Percentiles rank a stretch among this genome's conserved stretches.
Evolutionary conservation across 2,329 filamentous ascomycete species (phyloP).

Genomic region (Aspergillus brunneoviolaceus): DNA sequence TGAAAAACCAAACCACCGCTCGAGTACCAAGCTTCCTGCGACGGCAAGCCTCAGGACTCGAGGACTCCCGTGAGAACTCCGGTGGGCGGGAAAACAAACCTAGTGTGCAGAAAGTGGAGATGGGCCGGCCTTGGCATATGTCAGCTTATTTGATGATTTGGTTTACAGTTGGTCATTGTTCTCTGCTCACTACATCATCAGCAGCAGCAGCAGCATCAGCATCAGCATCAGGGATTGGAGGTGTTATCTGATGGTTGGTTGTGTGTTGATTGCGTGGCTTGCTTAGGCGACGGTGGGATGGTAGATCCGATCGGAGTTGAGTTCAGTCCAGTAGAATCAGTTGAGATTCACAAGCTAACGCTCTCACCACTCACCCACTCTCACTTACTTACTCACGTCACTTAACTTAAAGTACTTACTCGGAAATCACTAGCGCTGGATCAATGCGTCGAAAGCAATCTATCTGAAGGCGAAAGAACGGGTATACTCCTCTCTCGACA

Average conservation of each 20-base stretch:
- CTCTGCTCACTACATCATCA: neutral
- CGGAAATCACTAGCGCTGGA: neutral
- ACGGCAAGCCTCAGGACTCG: neutral
- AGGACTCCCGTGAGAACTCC: neutral
- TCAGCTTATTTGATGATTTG: neutral
- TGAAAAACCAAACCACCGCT: neutral
- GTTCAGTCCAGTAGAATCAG: too few relatives aligned
- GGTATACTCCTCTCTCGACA: neutral
- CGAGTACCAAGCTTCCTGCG: slow-evolving; percentile 7
- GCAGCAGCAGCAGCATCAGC: too few relatives aligned
- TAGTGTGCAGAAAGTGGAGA: slow-evolving; percentile 7
- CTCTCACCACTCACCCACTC: too few relatives aligned
- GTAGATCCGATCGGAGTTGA: too few relatives aligned
- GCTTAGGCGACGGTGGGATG: too few relatives aligned
- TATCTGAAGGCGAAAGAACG: neutral
- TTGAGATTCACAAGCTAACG: too few relatives aligned
- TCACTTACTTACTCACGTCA: too few relatives aligned
- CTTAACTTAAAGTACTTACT: neutral
- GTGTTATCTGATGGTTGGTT: too few relatives aligned
- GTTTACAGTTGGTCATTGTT: neutral
- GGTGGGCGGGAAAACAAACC: neutral
- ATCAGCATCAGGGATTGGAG: too few relatives aligned
- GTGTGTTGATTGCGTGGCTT: too few relatives aligned
- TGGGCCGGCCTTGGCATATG: neutral
- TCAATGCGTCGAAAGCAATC: neutral